These are phyloP conservation scores for Malassezia sympodialis DNA, from an alignment of 1,284 basidiomycete genomes.

Conservation along the genomic window DNA sequence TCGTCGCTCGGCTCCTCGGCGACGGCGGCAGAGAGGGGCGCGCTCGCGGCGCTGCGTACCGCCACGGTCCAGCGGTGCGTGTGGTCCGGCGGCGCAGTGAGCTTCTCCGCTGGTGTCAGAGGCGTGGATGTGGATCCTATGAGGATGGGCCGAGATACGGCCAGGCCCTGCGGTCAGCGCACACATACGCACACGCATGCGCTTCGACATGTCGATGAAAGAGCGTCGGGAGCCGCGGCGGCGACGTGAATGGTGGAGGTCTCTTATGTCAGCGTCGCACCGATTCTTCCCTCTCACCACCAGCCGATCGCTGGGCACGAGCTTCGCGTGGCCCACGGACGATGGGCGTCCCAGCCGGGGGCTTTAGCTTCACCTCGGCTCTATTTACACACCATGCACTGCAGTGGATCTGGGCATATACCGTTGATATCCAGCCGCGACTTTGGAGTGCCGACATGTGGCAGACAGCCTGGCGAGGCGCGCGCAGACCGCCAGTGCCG, in stretches of 20 bases:
- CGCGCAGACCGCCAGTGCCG: background rate
- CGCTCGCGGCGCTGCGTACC: conserved; percentile 57
- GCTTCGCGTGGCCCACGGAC: background rate
- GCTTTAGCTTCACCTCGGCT: conserved; percentile 3
- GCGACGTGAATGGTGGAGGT: background rate
- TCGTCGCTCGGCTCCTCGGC: conserved; percentile 4
- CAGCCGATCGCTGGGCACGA: background rate
- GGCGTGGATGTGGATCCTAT: conserved; percentile 91
- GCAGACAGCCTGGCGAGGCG: background rate
- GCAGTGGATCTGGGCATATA: conserved; percentile 14
- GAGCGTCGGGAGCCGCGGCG: background rate
- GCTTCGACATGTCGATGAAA: conserved; percentile 2
- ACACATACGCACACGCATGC: conserved; percentile 12
- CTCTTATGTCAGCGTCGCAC: background rate
- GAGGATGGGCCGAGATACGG: conserved; percentile 79
- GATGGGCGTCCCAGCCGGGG: background rate
- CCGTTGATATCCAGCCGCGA: conserved; percentile 12
- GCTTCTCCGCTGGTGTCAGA: conserved; percentile 65
- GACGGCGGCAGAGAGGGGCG: conserved; percentile 49
- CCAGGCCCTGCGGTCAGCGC: conserved; percentile 59
- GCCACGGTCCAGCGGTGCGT: conserved; percentile 97
- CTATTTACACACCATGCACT: conserved; percentile 11
- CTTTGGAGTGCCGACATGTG: background rate
- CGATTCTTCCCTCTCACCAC: background rate
- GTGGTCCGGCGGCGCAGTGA: conserved; percentile 59